Percentiles rank a stretch among this genome's conserved stretches.
Conservation (phyloP, 2,329 filamentous ascomycete species). For the Curvularia hawaiiensis region DNA sequence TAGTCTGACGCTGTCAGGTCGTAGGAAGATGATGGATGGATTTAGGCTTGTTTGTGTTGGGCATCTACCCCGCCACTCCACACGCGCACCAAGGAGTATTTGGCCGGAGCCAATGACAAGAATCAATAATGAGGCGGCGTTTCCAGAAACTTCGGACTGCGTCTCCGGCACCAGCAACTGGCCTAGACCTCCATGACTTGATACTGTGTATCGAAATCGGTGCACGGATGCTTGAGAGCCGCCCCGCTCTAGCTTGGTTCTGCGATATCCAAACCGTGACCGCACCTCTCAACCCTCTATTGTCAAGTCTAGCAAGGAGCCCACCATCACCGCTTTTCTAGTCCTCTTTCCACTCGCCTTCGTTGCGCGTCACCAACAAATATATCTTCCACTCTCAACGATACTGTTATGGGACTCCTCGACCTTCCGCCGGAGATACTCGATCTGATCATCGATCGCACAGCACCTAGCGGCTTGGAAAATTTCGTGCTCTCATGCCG, state of each 20-base stretch:
- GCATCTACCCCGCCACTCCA: constrained; percentile 1
- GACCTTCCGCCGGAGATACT: constrained; percentile 42
- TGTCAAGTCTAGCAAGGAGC: not conserved
- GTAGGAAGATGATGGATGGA: not conserved
- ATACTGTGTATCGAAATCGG: not conserved
- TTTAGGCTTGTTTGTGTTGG: not conserved
- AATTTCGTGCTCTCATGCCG: constrained; percentile 40
- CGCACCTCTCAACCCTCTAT: not conserved
- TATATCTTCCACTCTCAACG: not conserved
- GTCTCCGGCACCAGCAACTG: not conserved
- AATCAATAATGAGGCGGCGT: not conserved
- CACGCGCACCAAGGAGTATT: not conserved
- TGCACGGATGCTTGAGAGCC: not conserved
- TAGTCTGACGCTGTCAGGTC: not conserved
- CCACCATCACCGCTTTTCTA: not conserved
- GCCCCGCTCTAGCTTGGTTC: not conserved
- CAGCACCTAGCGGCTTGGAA: constrained; percentile 36
- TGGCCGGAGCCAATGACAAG: not conserved
- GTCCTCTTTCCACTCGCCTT: not conserved
- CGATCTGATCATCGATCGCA: constrained; percentile 37
- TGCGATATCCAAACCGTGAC: not conserved
- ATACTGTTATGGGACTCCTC: constrained; percentile 35
- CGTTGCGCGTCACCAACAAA: not conserved
- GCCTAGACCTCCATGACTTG: not conserved
- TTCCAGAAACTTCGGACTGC: not conserved